Conservation (phyloP, 2,329 filamentous ascomycete species). For the Clonostachys rosea region DNA sequence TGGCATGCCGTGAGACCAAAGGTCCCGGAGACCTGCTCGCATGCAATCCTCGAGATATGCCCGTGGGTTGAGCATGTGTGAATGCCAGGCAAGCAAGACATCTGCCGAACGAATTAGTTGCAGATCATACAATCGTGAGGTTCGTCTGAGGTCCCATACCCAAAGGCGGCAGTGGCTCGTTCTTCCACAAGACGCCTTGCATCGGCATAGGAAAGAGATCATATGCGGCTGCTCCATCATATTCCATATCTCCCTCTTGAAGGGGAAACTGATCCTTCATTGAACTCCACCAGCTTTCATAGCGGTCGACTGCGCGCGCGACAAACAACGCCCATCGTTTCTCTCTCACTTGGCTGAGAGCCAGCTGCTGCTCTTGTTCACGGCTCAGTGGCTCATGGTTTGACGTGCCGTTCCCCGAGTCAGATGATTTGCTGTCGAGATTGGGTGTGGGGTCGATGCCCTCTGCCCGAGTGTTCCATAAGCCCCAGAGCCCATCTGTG, state of each 20-base stretch:
- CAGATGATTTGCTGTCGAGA: conserved; percentile 12
- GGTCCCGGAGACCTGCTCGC: conserved; percentile 44
- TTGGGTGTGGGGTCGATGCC: conserved; percentile 4
- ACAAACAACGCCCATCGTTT: conserved; percentile 72
- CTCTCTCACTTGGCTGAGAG: conserved; percentile 54
- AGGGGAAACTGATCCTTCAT: conserved; percentile 20
- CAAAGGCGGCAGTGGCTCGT: conserved; percentile 48
- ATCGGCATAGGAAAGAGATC: conserved; percentile 18
- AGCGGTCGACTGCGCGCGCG: conserved; percentile 63
- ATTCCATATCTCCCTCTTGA: conserved; percentile 26
- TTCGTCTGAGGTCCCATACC: conserved; percentile 12
- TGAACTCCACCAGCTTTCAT: conserved; percentile 59
- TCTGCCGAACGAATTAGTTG: conserved; percentile 42
- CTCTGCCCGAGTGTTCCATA: conserved; percentile 43
- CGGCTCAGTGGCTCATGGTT: conserved; percentile 15
- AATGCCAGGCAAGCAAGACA: conserved; percentile 75
- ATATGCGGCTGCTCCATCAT: conserved; percentile 15
- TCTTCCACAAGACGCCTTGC: conserved; percentile 23
- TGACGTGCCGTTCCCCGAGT: not conserved
- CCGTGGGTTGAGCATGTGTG: conserved; percentile 73
- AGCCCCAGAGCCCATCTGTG: conserved; percentile 61
- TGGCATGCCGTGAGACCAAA: conserved; percentile 62
- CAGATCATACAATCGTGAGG: too few species aligned
- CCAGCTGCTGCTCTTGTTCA: conserved; percentile 1
- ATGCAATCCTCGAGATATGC: conserved; percentile 72